These are phyloP conservation scores for Colletotrichum spinosum DNA, from an alignment of 2,329 filamentous ascomycete species.

Conservation along the genomic window DNA sequence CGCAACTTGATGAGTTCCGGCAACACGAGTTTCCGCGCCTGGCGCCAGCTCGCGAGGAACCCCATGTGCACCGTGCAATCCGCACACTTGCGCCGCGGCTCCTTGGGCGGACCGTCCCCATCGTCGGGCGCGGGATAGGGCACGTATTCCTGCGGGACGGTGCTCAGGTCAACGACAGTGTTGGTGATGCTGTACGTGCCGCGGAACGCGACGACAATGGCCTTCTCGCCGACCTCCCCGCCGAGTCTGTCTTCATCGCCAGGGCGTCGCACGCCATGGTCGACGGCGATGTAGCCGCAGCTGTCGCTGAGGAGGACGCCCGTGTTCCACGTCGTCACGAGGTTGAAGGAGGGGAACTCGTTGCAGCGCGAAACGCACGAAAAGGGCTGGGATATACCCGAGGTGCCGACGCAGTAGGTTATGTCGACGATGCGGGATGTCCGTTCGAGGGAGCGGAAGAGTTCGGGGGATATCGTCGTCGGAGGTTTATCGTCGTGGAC, in stretches of 20 bases:
- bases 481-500: neutral
- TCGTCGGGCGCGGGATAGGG: slow-evolving; percentile 78
- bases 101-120: slow-evolving; percentile 47
- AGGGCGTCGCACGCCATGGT: slow-evolving; percentile 63
- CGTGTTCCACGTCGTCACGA: slow-evolving; percentile 91
- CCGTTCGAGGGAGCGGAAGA: slow-evolving; percentile 88
- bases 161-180: slow-evolving; percentile 89
- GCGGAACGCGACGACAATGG: slow-evolving; percentile 88
- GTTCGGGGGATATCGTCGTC: slow-evolving; percentile 61
- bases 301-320: slow-evolving; percentile 88
- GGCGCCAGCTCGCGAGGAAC: slow-evolving; percentile 87
- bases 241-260: slow-evolving; percentile 38
- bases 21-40: slow-evolving; percentile 77
- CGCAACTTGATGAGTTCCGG: slow-evolving; percentile 72
- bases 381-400: slow-evolving; percentile 87
- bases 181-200: slow-evolving; percentile 96
- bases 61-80: slow-evolving; percentile 96
- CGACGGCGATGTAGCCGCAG: slow-evolving; percentile 93
- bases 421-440: slow-evolving; percentile 94
- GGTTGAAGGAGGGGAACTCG: slow-evolving; percentile 83
- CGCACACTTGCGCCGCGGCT: slow-evolving; percentile 69
- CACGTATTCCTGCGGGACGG: slow-evolving; percentile 88
- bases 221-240: slow-evolving; percentile 46
- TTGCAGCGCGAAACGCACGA: slow-evolving; percentile 84
- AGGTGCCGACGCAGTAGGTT: slow-evolving; percentile 89